Evolutionary conservation across 2,329 filamentous ascomycete genomes (phyloP), one percentile per base, ranked within the genome.

Genomic region (Aspergillus aculeatus): DNA sequence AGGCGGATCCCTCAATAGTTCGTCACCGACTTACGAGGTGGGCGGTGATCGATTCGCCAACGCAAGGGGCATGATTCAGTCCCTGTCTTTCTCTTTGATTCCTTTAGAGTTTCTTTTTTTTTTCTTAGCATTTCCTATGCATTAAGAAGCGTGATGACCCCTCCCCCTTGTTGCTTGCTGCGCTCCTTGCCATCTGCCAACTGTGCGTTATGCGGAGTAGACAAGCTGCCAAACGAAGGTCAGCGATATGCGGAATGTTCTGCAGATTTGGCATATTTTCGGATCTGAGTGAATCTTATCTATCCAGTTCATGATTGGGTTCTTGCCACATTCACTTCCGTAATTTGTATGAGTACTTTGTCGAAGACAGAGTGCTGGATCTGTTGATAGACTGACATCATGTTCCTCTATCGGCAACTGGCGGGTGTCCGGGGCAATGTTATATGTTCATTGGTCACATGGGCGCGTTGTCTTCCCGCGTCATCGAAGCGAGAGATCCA

Each of bases 381-480:
- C 32, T 35, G 32, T 35, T 35, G 32, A 16, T 35, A 35, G 12
- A 16, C 3, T 44, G 38, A 44, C 38, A 44, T 44, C 38, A 44
- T 44, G 14, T 16, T 16, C 6, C 5, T 19, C 16, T 3, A 2
- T 14, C 9, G 38, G 14, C 38, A 19, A 44, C 14, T 44, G 16
- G 14, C 38, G 38, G 7, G n/a, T 1, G 38, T 12, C 14, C 32
- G 32, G 14, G 32, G 11, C 5, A 16, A 16, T 12, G 38, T 19
- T n/a, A 44, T 14, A 44, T 44, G 38, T 9, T 14, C 23, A n/a
- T 11, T 26, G 19, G 48, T 62, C 63, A 66, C 63, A 57, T 67
- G 64, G 50, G 23, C n/a, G 12, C 61, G n/a, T 61, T 47, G 62
- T 58, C n/a, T 52, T 58, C 56, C 51, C 65, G 60, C 58, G 62